Conservation (phyloP, 352 stramenopile genomes). For the Pythium diclinum region DNA sequence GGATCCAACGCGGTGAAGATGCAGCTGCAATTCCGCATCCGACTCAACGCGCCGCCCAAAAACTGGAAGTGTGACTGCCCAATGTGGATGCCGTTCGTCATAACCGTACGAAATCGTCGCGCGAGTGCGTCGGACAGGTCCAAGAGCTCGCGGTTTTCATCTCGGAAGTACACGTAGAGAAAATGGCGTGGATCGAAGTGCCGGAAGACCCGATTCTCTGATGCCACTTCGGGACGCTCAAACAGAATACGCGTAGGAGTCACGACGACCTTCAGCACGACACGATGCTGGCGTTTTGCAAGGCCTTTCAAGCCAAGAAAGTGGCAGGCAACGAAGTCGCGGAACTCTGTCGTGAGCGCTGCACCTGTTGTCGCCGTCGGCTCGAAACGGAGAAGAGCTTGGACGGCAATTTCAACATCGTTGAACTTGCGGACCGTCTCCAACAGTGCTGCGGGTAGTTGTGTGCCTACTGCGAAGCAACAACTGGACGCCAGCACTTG, state of each 20-base stretch:
- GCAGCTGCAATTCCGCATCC: constrained; percentile 66
- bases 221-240: constrained; percentile 43
- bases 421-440: constrained; percentile 16
- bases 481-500: constrained; percentile 6
- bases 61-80: constrained; percentile 42
- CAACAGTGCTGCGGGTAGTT: constrained; percentile 12
- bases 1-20: constrained; percentile 69
- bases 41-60: constrained; percentile 70
- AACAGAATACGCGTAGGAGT: constrained; percentile 69
- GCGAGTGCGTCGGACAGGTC: constrained; percentile 36
- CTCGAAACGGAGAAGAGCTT: constrained; percentile 20
- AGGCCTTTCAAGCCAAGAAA: constrained; percentile 15
- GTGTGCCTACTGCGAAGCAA: constrained; percentile 13
- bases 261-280: constrained; percentile 65
- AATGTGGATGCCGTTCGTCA: constrained; percentile 22
- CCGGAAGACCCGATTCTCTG: constrained; percentile 68
- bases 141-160: constrained; percentile 72
- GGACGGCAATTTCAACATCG: constrained; percentile 13
- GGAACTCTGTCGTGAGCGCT: constrained; percentile 16
- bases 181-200: constrained; percentile 71
- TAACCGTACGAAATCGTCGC: constrained; percentile 30
- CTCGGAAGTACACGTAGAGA: constrained; percentile 80
- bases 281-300: constrained; percentile 15
- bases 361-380: constrained; percentile 6
- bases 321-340: constrained; percentile 10